phyloP scores from a whole-genome alignment of 768 basidiomycete genomes.

The Leccinum imitatum region DNA sequence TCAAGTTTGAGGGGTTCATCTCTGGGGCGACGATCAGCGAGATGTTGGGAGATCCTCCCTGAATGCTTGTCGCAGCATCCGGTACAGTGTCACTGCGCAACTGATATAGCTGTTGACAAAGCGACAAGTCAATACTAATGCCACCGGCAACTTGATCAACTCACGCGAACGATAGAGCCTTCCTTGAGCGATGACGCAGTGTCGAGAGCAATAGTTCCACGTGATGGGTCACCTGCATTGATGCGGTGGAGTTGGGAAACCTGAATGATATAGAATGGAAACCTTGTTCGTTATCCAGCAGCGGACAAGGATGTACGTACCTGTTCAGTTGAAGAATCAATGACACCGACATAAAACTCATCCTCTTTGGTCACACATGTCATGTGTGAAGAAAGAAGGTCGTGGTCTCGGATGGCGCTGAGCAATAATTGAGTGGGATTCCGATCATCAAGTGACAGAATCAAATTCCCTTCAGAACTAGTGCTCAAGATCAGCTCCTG shows the following conservation, averaged over 20 bases:
- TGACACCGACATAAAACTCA: conserved; percentile 55
- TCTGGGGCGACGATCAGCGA: conserved; percentile 29
- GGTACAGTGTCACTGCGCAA: conserved; percentile 28
- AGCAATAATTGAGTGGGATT: conserved; percentile 67
- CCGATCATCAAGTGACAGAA: conserved; percentile 51
- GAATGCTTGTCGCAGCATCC: conserved; percentile 1
- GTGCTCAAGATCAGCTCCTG: not conserved
- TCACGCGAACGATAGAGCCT: conserved; percentile 54
- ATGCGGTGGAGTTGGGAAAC: conserved; percentile 53
- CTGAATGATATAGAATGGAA: conserved; percentile 25
- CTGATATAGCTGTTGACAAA: conserved; percentile 42
- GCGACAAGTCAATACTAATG: not conserved
- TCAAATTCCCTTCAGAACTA: conserved; percentile 69
- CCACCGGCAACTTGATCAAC: conserved; percentile 6
- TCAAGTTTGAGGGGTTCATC: not conserved
- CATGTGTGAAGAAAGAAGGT: conserved; percentile 24
- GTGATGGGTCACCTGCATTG: conserved; percentile 69
- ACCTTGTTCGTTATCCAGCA: not conserved
- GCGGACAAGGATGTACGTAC: not conserved
- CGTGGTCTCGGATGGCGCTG: conserved; percentile 44
- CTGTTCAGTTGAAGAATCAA: conserved; percentile 19
- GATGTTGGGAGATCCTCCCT: conserved; percentile 12
- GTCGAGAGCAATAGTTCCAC: conserved; percentile 64
- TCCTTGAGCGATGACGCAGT: conserved; percentile 47
- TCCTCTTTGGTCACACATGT: conserved; percentile 47